A percentile compares a stretch with the other conserved stretches of the same genome.
These are phyloP conservation scores for Phoma herbarum DNA, from an alignment of 2,329 filamentous ascomycete genomes.

Conservation along the genomic window DNA sequence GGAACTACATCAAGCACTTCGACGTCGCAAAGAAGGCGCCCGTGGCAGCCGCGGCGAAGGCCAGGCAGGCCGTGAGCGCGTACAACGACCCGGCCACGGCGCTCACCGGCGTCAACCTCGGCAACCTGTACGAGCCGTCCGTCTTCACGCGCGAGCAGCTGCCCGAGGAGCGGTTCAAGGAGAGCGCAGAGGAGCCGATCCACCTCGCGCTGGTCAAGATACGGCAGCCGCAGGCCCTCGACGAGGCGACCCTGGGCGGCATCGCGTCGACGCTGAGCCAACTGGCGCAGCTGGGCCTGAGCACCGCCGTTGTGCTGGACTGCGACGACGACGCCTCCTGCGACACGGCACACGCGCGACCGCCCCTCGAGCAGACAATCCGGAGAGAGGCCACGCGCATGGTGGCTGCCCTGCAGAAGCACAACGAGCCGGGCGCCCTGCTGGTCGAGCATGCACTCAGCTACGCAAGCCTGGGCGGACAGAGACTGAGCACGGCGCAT, in stretches of 20 bases:
- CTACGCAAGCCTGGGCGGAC: conserved; percentile 44
- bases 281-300: conserved; percentile 80
- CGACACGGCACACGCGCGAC: conserved; percentile 39
- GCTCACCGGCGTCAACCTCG: conserved; percentile 66
- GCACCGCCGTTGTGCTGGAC: conserved; percentile 84
- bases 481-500: conserved; percentile 44
- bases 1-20: conserved; percentile 89
- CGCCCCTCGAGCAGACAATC: conserved; percentile 53
- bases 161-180: conserved; percentile 46
- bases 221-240: conserved; percentile 73
- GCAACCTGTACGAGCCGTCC: conserved; percentile 66
- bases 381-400: conserved; percentile 76
- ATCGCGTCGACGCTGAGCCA: conserved; percentile 86
- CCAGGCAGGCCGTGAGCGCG: conserved; percentile 29
- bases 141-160: conserved; percentile 66
- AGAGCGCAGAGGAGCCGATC: conserved; percentile 56
- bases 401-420: conserved; percentile 75
- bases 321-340: conserved; percentile 59
- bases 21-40: conserved; percentile 51
- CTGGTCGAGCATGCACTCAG: conserved; percentile 68
- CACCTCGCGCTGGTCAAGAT: conserved; percentile 90
- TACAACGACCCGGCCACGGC: conserved; percentile 49
- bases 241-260: conserved; percentile 73
- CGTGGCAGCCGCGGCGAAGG: conserved; percentile 16
- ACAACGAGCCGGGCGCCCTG: conserved; percentile 73